Conservation (phyloP, 768 basidiomycete species). For the Pulveroboletus sp. region DNA sequence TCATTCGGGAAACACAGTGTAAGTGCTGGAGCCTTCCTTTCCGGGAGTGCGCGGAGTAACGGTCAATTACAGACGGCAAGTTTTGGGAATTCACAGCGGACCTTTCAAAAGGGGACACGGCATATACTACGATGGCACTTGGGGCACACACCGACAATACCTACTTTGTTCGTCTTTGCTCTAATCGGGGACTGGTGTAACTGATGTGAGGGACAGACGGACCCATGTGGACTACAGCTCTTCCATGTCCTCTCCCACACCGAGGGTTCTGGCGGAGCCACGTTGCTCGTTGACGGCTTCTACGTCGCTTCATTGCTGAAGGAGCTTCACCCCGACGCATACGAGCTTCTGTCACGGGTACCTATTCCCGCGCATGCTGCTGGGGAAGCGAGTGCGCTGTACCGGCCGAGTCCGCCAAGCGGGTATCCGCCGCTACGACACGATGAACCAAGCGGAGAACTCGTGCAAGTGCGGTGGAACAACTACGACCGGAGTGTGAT, state of each 20-base stretch:
- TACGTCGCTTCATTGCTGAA: slow-evolving; percentile 80
- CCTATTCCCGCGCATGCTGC: slow-evolving; percentile 84
- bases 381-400: slow-evolving; percentile 60
- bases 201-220: slow-evolving; percentile 50
- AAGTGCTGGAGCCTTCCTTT: slow-evolving; percentile 6
- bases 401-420: slow-evolving; percentile 50
- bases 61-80: slow-evolving; percentile 63
- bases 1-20: slow-evolving; percentile 86
- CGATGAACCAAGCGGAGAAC: slow-evolving; percentile 51
- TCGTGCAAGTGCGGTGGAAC: slow-evolving; percentile 87
- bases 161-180: slow-evolving; percentile 36
- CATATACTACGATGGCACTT: slow-evolving; percentile 86
- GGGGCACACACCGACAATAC: slow-evolving; percentile 80
- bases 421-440: slow-evolving; percentile 73
- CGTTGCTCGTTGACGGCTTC: slow-evolving; percentile 95
- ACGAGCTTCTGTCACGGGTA: slow-evolving; percentile 61
- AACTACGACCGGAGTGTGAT: slow-evolving; percentile 90
- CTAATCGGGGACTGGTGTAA: neutral
- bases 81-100: slow-evolving; percentile 98
- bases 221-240: slow-evolving; percentile 92
- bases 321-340: slow-evolving; percentile 64
- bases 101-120: slow-evolving; percentile 86
- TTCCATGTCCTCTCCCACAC: slow-evolving; percentile 90
- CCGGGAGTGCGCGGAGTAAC: slow-evolving; percentile 19
- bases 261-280: slow-evolving; percentile 77